Evolutionary conservation across 441 rosid genomes (phyloP).

Genomic region (Codiaeum variegatum): DNA sequence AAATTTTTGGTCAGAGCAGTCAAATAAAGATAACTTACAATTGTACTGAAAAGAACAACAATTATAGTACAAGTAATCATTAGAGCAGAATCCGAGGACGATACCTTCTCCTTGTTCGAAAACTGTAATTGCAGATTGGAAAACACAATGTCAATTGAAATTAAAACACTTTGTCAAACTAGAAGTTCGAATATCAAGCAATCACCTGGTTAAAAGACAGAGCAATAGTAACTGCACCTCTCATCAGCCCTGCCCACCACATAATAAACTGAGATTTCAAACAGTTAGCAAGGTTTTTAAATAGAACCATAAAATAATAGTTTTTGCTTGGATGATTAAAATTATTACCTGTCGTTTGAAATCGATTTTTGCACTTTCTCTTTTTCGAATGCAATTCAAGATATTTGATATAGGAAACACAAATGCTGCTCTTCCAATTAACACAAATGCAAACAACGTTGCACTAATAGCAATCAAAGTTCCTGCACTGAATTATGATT

Average conservation of each 20-base stretch:
- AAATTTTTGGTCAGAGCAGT: background rate
- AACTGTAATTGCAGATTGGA: conserved; percentile 39
- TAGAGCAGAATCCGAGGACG: conserved; percentile 32
- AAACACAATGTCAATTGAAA: conserved; percentile 14
- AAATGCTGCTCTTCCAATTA: conserved; percentile 61
- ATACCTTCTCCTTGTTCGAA: conserved; percentile 3
- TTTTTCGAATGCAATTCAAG: conserved; percentile 29
- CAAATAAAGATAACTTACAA: conserved; percentile 32
- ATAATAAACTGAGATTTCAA: conserved; percentile 42
- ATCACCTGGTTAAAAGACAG: conserved; percentile 46
- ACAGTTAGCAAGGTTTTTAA: conserved; percentile 22
- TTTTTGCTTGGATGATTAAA: background rate
- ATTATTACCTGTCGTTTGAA: conserved; percentile 49
- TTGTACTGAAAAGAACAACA: conserved; percentile 65
- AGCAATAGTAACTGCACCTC: conserved; percentile 80
- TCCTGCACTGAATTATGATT: conserved; percentile 43
- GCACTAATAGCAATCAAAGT: conserved; percentile 48
- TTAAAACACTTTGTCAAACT: background rate
- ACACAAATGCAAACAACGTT: conserved; percentile 40
- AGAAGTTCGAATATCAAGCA: background rate
- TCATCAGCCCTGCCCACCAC: conserved; percentile 84
- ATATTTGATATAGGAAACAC: conserved; percentile 55
- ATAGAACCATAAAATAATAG: conserved; percentile 1
- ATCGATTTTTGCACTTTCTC: conserved; percentile 29
- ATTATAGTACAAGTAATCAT: conserved; percentile 56